Base-by-base conservation (phyloP, 1,139 yeast genomes). In the Kluyveromyces sp. region DNA sequence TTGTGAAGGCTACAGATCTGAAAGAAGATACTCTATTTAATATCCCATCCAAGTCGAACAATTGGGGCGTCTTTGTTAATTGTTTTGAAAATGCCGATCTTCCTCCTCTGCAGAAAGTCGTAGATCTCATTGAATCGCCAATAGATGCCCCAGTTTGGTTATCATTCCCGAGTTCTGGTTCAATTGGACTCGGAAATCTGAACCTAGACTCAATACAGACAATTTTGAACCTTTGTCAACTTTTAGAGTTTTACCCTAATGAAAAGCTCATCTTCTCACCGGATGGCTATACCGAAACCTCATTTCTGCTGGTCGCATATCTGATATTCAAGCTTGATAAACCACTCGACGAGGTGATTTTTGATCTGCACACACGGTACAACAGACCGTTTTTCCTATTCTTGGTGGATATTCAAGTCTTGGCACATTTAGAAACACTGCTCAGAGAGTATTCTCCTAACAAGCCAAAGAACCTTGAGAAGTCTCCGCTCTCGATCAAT, bases 201-300 rank as follows among this genome's bases (percentile, higher is more conserved):
- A 74, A 60, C 33, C 55, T 61, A 6, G 50, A 50, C 4, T 58
- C 63, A 2, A 56, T 84, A 39, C 66, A 76, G 44, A 69, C 78
- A 7, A 72, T 84, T 34, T 65, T 83, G 33, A 82, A 82, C 57
- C 66, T 78, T 4, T 82, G 89, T 63, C 82, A 46, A 40, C 46
- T 55, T 33, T 49, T 61, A 26, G 50, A 55, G 43, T 48, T 48
- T 31, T 40, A 55, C 8, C 49, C 58, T 3, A 37, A 41, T 9
- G 22, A 41, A 12, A 19, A 22, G n/a, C 54, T 89, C 49, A 69
- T 88, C 13, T 83, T 81, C 59, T 88, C 96, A 58, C 77, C 85
- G 3, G 96, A 89, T 65, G 97, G 97, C 0, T 89, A 88, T 63
- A 87, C 96, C 0, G 96, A 89, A 59, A 83, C 89, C 48, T 80